Evolutionary conservation across 257 asterid genomes (phyloP).

Genomic region (Nicotiana tomentosiformis): DNA sequence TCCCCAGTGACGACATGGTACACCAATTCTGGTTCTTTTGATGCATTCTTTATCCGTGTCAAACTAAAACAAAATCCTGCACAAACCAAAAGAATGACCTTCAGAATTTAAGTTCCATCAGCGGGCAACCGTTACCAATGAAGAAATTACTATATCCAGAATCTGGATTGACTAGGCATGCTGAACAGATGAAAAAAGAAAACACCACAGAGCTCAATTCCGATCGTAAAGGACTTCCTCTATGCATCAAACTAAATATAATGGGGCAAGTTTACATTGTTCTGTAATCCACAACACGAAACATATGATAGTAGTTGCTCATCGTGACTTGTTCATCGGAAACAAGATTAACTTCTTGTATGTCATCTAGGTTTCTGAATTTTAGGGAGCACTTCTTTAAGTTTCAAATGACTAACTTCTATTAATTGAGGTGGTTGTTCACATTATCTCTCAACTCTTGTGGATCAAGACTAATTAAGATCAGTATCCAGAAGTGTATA

Average conservation of each 20-base stretch:
- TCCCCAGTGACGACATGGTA: slow-evolving; percentile 62
- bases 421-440: not conserved
- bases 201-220: not conserved
- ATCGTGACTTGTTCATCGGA: too few relatives aligned
- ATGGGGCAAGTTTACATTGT: not conserved
- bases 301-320: not conserved
- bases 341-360: not conserved
- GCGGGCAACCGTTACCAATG: not conserved
- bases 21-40: slow-evolving; percentile 47
- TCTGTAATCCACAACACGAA: not conserved
- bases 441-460: too few relatives aligned
- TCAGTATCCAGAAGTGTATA: not conserved
- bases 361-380: not conserved
- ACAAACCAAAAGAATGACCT: not conserved
- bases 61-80: slow-evolving; percentile 76
- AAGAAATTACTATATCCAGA: not conserved
- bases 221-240: not conserved
- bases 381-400: not conserved
- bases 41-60: slow-evolving; percentile 46
- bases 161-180: not conserved
- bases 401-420: not conserved
- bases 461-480: too few relatives aligned
- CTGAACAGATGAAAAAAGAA: not conserved
- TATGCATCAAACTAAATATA: not conserved
- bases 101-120: not conserved